A percentile compares a stretch with the other conserved stretches of the same genome.
Evolutionary conservation across 352 stramenopile genomes (phyloP).

Genomic region (Globisporangium sylvaticum): DNA sequence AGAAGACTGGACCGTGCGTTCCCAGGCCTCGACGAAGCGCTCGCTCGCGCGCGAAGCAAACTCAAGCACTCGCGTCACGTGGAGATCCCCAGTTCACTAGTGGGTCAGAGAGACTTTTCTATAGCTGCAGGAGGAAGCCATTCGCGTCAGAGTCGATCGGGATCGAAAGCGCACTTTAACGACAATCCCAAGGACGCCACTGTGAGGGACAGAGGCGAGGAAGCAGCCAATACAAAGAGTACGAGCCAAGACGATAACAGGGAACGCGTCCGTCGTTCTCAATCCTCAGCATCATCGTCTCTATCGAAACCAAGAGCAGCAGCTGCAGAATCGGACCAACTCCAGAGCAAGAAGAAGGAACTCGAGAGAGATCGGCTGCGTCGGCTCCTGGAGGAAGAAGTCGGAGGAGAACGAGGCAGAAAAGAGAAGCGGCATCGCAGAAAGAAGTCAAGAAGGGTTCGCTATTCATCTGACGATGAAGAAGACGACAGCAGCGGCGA

Average conservation of each 20-base stretch:
- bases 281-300: neutral
- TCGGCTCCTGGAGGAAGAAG: constrained; percentile 29
- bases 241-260: neutral
- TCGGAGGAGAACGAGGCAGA: neutral
- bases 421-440: constrained; percentile 14
- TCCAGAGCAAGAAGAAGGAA: constrained; percentile 3
- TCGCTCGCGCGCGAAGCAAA: constrained; percentile 21
- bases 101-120: neutral
- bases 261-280: neutral
- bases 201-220: neutral
- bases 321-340: neutral
- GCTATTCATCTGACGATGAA: neutral
- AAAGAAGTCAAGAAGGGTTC: neutral
- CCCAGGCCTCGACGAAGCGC: constrained; percentile 8
- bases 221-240: neutral
- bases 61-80: constrained; percentile 21
- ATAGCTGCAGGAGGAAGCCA: neutral
- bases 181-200: neutral
- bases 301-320: neutral
- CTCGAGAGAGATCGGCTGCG: constrained; percentile 35
- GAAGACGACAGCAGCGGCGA: constrained; percentile 1
- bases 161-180: neutral
- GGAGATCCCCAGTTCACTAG: constrained; percentile 1
- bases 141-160: neutral
- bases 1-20: constrained; percentile 18